A percentile compares a stretch with the other conserved stretches of the same genome.
These are phyloP conservation scores for Anisodus acutangulus DNA, from an alignment of 257 asterid species.

Conservation along the genomic window DNA sequence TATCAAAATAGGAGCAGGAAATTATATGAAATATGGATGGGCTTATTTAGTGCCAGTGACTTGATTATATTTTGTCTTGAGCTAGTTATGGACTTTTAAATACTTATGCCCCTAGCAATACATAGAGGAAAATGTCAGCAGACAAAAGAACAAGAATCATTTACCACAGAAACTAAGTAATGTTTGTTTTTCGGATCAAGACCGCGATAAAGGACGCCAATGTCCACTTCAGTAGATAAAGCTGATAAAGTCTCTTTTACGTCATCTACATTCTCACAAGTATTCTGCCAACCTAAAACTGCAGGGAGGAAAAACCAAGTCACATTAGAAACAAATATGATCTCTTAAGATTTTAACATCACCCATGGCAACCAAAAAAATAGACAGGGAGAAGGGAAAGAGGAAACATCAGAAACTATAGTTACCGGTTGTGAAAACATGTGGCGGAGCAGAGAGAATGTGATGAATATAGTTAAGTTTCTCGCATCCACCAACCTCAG, in stretches of 20 bases:
- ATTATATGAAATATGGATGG: slow-evolving; percentile 16
- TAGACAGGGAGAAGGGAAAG: neutral
- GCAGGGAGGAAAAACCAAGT: slow-evolving; percentile 36
- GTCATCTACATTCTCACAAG: slow-evolving; percentile 73
- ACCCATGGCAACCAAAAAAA: neutral
- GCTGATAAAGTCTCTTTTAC: slow-evolving; percentile 63
- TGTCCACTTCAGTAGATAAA: slow-evolving; percentile 71
- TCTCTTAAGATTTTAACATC: neutral
- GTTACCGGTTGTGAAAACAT: slow-evolving; percentile 85
- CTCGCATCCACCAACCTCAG: slow-evolving; percentile 90
- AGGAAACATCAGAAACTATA: neutral
- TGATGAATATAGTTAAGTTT: slow-evolving; percentile 79
- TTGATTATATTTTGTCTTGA: slow-evolving; percentile 2
- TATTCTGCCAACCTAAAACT: slow-evolving; percentile 97
- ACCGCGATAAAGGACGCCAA: slow-evolving; percentile 68
- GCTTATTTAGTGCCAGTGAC: neutral
- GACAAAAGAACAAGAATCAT: neutral
- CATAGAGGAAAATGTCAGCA: neutral
- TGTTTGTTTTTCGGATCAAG: slow-evolving; percentile 63
- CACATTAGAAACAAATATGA: slow-evolving; percentile 15
- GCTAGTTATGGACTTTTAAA: slow-evolving; percentile 6
- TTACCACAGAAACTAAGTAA: slow-evolving; percentile 64
- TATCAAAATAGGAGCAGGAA: slow-evolving; percentile 8
- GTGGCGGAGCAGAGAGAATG: slow-evolving; percentile 78
- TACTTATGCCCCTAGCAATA: slow-evolving; percentile 15